A percentile compares a stretch with the other conserved stretches of the same genome.
Conservation (phyloP, 306 rosid species). For the Datisca glomerata region DNA sequence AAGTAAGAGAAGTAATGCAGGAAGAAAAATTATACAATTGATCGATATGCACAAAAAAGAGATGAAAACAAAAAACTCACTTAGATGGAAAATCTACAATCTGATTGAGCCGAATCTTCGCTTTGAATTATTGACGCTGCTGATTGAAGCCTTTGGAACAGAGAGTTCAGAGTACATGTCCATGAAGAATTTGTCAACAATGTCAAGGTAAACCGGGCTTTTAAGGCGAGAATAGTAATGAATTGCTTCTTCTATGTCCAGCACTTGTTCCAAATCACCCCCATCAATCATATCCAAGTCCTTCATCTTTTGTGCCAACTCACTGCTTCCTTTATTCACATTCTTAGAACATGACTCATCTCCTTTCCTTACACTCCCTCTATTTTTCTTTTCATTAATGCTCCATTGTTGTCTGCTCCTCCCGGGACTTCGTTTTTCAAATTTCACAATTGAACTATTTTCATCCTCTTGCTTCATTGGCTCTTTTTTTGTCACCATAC, state of each 20-base stretch:
- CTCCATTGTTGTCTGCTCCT: conserved; percentile 23
- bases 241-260: conserved; percentile 90
- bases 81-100: conserved; percentile 20
- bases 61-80: conserved; percentile 12
- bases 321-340: conserved; percentile 16
- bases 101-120: conserved; percentile 33
- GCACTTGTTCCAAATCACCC: conserved; percentile 58
- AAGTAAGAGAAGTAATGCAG: no score
- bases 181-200: conserved; percentile 73
- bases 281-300: conserved; percentile 65
- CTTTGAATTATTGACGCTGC: conserved; percentile 31
- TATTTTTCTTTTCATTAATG: conserved; percentile 31
- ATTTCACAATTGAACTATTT: no score
- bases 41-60: conserved; percentile 16
- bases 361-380: conserved; percentile 22
- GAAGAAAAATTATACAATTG: conserved; percentile 13
- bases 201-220: conserved; percentile 67
- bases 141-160: conserved; percentile 27
- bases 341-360: conserved; percentile 22
- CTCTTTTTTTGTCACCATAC: conserved; percentile 17
- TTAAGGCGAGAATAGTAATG: conserved; percentile 88
- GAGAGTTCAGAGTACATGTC: conserved; percentile 54
- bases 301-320: conserved; percentile 59
- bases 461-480: conserved; percentile 24
- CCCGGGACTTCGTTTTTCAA: conserved; percentile 19